A percentile compares a stretch with the other conserved stretches of the same genome.
Conservation (phyloP, 805 yeast species). For the Barnettozyma siamensis region DNA sequence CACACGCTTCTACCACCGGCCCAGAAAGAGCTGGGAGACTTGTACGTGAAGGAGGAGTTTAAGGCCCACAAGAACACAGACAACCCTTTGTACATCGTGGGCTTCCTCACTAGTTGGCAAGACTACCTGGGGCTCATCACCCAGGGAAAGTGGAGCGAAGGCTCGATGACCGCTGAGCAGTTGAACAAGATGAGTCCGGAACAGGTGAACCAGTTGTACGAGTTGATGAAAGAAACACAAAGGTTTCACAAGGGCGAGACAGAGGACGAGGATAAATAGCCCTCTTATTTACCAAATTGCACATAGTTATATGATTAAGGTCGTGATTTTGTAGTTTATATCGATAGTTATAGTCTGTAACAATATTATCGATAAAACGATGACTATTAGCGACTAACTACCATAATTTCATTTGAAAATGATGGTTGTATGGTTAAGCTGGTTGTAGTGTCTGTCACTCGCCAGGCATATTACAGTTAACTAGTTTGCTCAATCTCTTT, state of each 20-base stretch:
- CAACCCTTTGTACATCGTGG: slow-evolving; percentile 90
- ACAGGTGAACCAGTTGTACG: slow-evolving; percentile 76
- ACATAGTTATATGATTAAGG: too few relatives aligned
- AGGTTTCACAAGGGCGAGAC: slow-evolving; percentile 16
- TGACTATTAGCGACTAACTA: too few relatives aligned
- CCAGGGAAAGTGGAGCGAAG: slow-evolving; percentile 59
- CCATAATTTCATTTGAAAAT: too few relatives aligned
- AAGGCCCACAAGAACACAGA: slow-evolving; percentile 74
- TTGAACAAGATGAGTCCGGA: slow-evolving; percentile 86
- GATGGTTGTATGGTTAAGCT: too few relatives aligned
- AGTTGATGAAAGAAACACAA: slow-evolving; percentile 67
- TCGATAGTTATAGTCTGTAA: too few relatives aligned
- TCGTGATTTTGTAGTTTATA: too few relatives aligned
- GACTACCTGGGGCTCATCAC: slow-evolving; percentile 60
- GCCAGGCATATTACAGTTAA: too few relatives aligned
- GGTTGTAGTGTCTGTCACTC: too few relatives aligned
- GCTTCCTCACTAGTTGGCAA: slow-evolving; percentile 93
- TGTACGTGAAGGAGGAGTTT: slow-evolving; percentile 86
- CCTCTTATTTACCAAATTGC: too few relatives aligned
- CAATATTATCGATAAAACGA: too few relatives aligned
- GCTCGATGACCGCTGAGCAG: slow-evolving; percentile 53
- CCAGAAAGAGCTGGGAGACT: slow-evolving; percentile 78
- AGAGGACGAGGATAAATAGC: slow-evolving; percentile 1
- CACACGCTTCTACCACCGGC: slow-evolving; percentile 63
- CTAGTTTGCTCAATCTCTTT: too few relatives aligned